Percentiles rank a stretch among this genome's conserved stretches.
Evolutionary conservation across 2,329 filamentous ascomycete genomes (phyloP).

Genomic region (Sclerotinia borealis): DNA sequence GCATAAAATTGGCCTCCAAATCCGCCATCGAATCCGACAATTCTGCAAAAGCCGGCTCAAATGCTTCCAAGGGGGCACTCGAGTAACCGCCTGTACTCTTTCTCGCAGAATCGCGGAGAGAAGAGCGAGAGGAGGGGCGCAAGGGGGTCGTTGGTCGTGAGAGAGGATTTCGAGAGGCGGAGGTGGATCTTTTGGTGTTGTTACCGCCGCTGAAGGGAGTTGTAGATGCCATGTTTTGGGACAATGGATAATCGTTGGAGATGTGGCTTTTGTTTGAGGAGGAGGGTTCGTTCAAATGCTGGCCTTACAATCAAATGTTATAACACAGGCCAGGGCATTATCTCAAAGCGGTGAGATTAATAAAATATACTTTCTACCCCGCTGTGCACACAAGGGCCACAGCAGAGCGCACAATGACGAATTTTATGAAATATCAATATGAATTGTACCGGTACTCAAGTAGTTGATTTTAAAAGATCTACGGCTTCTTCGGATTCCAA

Average conservation of each 20-base stretch:
- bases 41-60: constrained; percentile 90
- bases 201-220: constrained; percentile 26
- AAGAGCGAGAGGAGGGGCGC: constrained; percentile 82
- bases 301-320: background rate
- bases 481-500: constrained; percentile 1
- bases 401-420: constrained; percentile 1
- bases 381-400: background rate
- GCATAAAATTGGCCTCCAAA: constrained; percentile 94
- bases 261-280: background rate
- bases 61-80: constrained; percentile 66
- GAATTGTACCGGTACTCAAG: background rate
- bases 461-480: no score
- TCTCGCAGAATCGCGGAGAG: constrained; percentile 66
- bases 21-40: constrained; percentile 91
- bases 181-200: constrained; percentile 28
- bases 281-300: background rate
- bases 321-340: background rate
- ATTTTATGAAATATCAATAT: background rate
- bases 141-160: constrained; percentile 80
- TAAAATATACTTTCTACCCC: background rate
- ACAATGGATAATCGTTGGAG: background rate
- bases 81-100: constrained; percentile 46
- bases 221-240: constrained; percentile 23
- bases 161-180: constrained; percentile 24
- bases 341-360: background rate